These are phyloP conservation scores for Verticillium albo-atrum DNA, from an alignment of 2,329 filamentous ascomycete species.

Conservation along the genomic window DNA sequence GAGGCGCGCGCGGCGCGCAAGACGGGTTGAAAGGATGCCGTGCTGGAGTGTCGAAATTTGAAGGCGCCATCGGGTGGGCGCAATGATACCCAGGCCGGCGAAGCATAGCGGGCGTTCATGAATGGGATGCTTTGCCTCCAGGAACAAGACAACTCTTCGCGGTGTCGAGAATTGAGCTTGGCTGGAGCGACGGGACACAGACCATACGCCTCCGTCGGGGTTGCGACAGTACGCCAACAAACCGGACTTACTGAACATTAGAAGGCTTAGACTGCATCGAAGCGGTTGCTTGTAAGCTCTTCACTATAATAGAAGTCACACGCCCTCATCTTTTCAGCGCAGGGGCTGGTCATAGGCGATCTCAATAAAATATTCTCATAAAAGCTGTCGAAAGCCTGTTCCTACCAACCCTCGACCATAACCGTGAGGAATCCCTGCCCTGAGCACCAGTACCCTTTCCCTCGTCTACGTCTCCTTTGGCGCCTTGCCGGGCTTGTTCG, in stretches of 20 bases:
- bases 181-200: no score
- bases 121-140: no score
- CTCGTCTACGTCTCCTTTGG: slow-evolving; percentile 50
- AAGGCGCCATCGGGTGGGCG: neutral
- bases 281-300: neutral
- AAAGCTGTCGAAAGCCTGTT: neutral
- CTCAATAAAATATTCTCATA: neutral
- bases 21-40: slow-evolving; percentile 6
- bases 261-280: neutral
- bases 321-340: neutral
- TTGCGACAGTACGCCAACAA: no score
- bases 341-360: neutral
- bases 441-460: neutral
- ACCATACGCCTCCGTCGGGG: no score
- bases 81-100: neutral
- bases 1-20: slow-evolving; percentile 20
- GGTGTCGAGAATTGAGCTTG: no score
- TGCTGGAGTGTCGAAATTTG: neutral
- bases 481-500: slow-evolving; percentile 66
- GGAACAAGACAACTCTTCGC: no score
- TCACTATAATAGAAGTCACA: neutral
- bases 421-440: neutral
- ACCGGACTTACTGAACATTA: no score
- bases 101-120: no score
- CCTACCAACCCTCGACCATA: neutral